phyloP scores from a whole-genome alignment of 352 stramenopile species.

The Sclerospora graminicola region DNA sequence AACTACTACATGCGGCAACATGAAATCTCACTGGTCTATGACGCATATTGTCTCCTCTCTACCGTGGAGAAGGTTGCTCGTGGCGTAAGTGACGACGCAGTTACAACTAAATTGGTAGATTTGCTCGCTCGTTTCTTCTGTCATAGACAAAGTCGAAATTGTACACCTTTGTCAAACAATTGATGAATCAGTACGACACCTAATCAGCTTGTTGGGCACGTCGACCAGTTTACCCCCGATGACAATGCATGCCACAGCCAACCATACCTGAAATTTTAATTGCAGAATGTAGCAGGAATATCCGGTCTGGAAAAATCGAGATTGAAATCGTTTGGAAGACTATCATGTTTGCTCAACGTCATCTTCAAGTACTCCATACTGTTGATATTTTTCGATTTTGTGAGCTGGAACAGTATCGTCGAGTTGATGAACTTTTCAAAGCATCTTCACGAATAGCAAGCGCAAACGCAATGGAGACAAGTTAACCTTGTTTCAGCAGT shows the following conservation, averaged over 20 bases:
- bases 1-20: constrained; percentile 16
- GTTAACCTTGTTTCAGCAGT: constrained; percentile 66
- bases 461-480: constrained; percentile 19
- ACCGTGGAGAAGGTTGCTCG: constrained; percentile 47
- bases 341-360: constrained; percentile 26
- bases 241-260: constrained; percentile 40
- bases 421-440: constrained; percentile 34
- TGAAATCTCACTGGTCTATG: constrained; percentile 13
- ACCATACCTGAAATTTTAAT: constrained; percentile 29
- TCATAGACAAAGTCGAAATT: constrained; percentile 40
- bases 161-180: constrained; percentile 29
- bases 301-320: constrained; percentile 10
- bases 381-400: constrained; percentile 64
- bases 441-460: constrained; percentile 6
- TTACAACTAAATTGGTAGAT: constrained; percentile 11
- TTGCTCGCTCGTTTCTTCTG: constrained; percentile 42
- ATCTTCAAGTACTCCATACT: constrained; percentile 45
- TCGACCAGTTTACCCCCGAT: constrained; percentile 15
- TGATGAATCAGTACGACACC: constrained; percentile 3
- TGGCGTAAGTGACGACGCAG: constrained; percentile 3
- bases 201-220: constrained; percentile 10
- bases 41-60: constrained; percentile 44
- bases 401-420: constrained; percentile 49
- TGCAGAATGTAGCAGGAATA: not conserved
- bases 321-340: constrained; percentile 29